Conservation (phyloP, 2,329 filamentous ascomycete species). For the Scopulariopsis brevicaulis region DNA sequence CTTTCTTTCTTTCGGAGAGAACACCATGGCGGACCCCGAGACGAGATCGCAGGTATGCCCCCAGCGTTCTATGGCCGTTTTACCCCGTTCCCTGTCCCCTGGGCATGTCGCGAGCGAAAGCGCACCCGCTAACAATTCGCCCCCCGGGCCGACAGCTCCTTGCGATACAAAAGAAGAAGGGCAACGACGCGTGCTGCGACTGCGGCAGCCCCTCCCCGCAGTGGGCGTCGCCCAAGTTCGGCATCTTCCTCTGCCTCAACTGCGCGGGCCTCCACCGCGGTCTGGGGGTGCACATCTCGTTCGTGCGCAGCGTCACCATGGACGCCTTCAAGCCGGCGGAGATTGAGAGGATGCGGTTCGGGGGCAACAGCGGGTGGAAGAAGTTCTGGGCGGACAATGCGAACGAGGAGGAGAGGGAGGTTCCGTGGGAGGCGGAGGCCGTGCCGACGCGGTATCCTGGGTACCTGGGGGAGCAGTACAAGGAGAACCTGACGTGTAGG, state of each 20-base stretch:
- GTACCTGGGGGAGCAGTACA: conserved; percentile 89
- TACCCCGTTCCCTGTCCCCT: background rate
- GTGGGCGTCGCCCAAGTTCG: conserved; percentile 97
- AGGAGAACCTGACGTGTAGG: conserved; percentile 77
- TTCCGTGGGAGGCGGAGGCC: conserved; percentile 74
- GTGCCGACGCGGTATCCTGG: conserved; percentile 86
- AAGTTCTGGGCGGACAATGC: conserved; percentile 71
- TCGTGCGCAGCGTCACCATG: conserved; percentile 96
- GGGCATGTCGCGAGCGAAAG: background rate
- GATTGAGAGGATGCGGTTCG: conserved; percentile 85
- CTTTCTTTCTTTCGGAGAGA: background rate
- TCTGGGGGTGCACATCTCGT: conserved; percentile 94
- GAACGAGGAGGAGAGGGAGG: conserved; percentile 53
- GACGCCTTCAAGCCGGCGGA: conserved; percentile 92
- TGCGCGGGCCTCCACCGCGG: conserved; percentile 93
- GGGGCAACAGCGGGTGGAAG: conserved; percentile 82
- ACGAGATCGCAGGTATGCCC: conserved; percentile 79
- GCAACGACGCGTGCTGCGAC: conserved; percentile 88
- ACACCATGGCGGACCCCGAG: conserved; percentile 59
- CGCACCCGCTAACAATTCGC: background rate
- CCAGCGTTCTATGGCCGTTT: background rate
- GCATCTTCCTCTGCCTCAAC: conserved; percentile 94
- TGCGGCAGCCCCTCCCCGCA: conserved; percentile 92
- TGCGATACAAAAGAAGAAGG: conserved; percentile 79
- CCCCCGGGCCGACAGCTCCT: conserved; percentile 54